Conservation (phyloP, 2,329 filamentous ascomycete genomes). For the Colletotrichum plurivorum region DNA sequence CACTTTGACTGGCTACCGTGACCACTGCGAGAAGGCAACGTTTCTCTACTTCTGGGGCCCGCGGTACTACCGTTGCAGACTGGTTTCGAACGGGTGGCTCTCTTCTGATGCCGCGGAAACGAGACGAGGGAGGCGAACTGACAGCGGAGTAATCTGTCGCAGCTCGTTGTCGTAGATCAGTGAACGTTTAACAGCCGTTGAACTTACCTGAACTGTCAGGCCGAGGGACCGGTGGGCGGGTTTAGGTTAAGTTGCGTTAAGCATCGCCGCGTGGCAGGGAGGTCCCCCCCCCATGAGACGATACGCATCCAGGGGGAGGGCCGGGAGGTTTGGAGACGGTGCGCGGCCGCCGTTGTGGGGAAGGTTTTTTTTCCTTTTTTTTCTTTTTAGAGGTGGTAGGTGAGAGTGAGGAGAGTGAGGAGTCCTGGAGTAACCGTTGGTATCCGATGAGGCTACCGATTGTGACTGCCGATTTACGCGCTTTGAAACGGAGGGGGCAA, state of each 20-base stretch:
- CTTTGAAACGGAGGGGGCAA: slow-evolving; percentile 32
- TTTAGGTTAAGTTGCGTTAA: slow-evolving; percentile 34
- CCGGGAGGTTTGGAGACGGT: neutral
- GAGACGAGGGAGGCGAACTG: slow-evolving; percentile 11
- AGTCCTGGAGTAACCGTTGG: neutral
- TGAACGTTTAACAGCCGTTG: neutral
- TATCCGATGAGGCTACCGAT: slow-evolving; percentile 15
- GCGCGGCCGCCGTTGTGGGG: slow-evolving; percentile 11
- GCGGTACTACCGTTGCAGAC: slow-evolving; percentile 6
- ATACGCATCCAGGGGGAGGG: neutral
- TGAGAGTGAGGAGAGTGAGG: neutral
- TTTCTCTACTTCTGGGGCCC: neutral
- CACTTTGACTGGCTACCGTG: neutral
- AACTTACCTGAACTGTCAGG: neutral
- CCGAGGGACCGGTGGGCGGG: neutral
- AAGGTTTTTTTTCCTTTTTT: neutral
- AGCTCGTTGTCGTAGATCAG: neutral
- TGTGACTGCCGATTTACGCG: slow-evolving; percentile 33
- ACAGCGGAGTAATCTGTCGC: slow-evolving; percentile 13
- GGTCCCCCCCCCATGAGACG: slow-evolving; percentile 12
- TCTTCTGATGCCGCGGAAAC: neutral
- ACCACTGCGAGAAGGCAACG: neutral
- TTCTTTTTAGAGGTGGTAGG: neutral
- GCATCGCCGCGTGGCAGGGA: slow-evolving; percentile 24
- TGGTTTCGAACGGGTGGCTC: slow-evolving; percentile 26